phyloP scores from a whole-genome alignment of 208 protist genomes.

The Crithidia sp. region DNA sequence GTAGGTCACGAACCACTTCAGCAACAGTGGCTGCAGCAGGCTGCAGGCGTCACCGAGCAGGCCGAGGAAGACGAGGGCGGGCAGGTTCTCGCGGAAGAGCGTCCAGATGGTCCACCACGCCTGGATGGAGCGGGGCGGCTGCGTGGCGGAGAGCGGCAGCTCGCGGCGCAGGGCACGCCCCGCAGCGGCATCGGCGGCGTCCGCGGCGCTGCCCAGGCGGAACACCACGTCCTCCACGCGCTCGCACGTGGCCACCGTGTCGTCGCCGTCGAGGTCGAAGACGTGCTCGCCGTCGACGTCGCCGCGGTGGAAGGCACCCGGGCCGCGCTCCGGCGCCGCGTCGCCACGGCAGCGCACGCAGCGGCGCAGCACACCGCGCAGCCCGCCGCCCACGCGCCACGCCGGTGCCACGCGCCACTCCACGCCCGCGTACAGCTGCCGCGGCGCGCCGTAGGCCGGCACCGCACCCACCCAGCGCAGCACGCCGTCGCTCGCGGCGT shows the following conservation, averaged over 20 bases:
- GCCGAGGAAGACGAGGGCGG: constrained; percentile 9
- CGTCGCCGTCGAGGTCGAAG: constrained; percentile 37
- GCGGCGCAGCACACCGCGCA: background rate
- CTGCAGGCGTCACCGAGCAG: constrained; percentile 3
- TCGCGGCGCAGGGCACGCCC: constrained; percentile 2
- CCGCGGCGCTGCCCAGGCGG: background rate
- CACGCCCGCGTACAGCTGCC: constrained; percentile 55
- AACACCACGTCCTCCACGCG: constrained; percentile 38
- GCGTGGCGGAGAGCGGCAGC: background rate
- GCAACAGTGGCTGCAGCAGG: constrained; percentile 6
- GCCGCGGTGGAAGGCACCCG: constrained; percentile 45
- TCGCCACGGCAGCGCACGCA: constrained; percentile 5
- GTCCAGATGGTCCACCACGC: constrained; percentile 7
- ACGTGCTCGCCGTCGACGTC: constrained; percentile 64
- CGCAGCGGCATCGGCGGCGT: background rate
- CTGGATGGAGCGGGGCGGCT: background rate
- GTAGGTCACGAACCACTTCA: constrained; percentile 23
- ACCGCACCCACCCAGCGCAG: constrained; percentile 59
- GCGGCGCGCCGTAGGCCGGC: constrained; percentile 40
- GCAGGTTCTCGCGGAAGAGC: constrained; percentile 20
- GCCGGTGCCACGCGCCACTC: constrained; percentile 47
- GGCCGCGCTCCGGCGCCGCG: background rate
- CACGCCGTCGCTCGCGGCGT: constrained; percentile 29
- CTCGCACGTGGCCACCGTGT: constrained; percentile 54
- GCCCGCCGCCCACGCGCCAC: constrained; percentile 22